Evolutionary conservation across 768 basidiomycete species (phyloP).

Genomic region (Calocybe cyanea): DNA sequence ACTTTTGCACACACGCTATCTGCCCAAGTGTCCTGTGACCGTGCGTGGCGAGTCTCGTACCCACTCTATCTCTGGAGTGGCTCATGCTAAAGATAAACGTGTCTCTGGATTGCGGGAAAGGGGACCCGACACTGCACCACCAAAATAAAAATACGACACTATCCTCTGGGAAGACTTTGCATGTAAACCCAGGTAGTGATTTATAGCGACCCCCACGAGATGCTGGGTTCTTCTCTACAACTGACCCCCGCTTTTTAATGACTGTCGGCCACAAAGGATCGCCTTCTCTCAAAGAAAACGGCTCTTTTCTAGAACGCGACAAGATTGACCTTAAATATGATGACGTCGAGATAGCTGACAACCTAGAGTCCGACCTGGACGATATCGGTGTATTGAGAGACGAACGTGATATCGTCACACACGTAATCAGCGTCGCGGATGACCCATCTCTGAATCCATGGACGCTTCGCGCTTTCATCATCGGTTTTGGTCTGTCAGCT

Average conservation of each 20-base stretch:
- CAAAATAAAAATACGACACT: too few relatives aligned
- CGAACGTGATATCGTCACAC: conserved; percentile 45
- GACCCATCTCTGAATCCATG: conserved; percentile 42
- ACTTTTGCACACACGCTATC: too few relatives aligned
- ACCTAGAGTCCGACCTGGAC: conserved; percentile 18
- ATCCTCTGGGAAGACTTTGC: too few relatives aligned
- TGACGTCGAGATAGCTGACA: conserved; percentile 29
- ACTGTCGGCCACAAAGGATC: background rate
- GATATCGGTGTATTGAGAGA: conserved; percentile 33
- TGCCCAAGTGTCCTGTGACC: too few relatives aligned
- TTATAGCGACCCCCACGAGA: background rate
- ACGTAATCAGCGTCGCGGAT: conserved; percentile 42
- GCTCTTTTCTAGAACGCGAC: conserved; percentile 13
- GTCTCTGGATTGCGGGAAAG: too few relatives aligned
- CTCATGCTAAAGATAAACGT: too few relatives aligned
- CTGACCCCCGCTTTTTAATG: conserved; percentile 3
- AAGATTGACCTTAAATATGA: conserved; percentile 25
- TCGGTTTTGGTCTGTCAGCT: conserved; percentile 42
- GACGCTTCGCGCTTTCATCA: conserved; percentile 43
- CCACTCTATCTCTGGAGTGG: too few relatives aligned
- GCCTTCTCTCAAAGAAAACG: conserved; percentile 6
- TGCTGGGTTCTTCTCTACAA: background rate
- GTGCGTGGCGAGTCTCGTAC: too few relatives aligned
- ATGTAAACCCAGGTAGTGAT: too few relatives aligned
- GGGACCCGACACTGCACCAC: too few relatives aligned